Evolutionary conservation across 495 filamentous ascomycete genomes (phyloP).

Genomic region (Diplogelasinospora grovesii): DNA sequence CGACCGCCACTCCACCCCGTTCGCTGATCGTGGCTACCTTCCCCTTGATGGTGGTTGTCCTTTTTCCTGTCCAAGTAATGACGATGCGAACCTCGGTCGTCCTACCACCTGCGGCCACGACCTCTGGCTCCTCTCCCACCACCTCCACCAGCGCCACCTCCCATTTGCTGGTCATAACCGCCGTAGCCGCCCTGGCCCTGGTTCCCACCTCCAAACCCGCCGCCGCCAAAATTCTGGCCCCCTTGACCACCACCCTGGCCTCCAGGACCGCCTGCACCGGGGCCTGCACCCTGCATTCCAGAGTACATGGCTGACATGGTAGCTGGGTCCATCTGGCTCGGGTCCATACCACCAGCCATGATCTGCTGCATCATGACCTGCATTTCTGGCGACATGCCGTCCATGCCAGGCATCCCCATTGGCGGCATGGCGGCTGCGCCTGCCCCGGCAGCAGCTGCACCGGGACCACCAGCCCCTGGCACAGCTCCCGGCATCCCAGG

Average conservation of each 20-base stretch:
- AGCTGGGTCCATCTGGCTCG: conserved; percentile 55
- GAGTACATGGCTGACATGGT: conserved; percentile 45
- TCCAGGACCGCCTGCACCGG: conserved; percentile 30
- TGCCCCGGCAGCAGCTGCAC: conserved; percentile 7
- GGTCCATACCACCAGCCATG: conserved; percentile 78
- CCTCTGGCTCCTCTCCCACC: conserved; percentile 39
- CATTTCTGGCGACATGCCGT: conserved; percentile 69
- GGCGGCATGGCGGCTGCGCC: conserved; percentile 30
- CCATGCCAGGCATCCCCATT: conserved; percentile 59
- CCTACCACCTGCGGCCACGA: conserved; percentile 29
- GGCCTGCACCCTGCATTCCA: conserved; percentile 36
- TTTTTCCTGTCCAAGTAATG: neutral
- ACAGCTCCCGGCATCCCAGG: no score
- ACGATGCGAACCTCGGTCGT: neutral
- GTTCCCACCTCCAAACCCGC: conserved; percentile 42
- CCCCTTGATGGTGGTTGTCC: neutral
- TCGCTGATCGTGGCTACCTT: no score
- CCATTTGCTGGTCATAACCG: conserved; percentile 54
- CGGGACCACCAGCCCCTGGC: conserved; percentile 15
- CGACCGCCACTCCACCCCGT: no score
- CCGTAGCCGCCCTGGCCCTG: conserved; percentile 51
- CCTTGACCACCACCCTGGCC: conserved; percentile 44
- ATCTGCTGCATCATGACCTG: conserved; percentile 75
- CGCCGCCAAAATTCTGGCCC: conserved; percentile 38
- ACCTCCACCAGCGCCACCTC: conserved; percentile 30